Percentiles rank a stretch among this genome's conserved stretches.
Evolutionary conservation across 2,329 filamentous ascomycete species (phyloP).

Genomic region (Colletotrichum sp.): DNA sequence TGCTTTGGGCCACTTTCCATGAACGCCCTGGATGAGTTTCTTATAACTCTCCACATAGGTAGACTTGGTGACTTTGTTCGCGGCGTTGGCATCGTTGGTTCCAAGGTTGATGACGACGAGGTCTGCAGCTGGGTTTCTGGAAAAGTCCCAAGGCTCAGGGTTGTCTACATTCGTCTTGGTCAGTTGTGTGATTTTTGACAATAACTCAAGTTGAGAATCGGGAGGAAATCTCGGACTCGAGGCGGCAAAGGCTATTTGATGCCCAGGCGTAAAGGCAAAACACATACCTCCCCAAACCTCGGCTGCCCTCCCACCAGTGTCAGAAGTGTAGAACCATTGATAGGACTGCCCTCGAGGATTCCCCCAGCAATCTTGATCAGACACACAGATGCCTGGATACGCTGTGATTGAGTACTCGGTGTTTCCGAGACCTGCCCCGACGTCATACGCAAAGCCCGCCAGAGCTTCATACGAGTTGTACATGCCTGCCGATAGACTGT

Average conservation of each 20-base stretch:
- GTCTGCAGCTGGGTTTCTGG: constrained; percentile 44
- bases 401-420: constrained; percentile 64
- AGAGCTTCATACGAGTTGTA: constrained; percentile 64
- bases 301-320: constrained; percentile 53
- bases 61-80: constrained; percentile 43
- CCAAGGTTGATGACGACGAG: constrained; percentile 53
- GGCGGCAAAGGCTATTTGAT: background rate
- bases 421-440: constrained; percentile 61
- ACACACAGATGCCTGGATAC: constrained; percentile 63
- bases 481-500: constrained; percentile 59
- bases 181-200: background rate
- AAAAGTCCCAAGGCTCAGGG: constrained; percentile 50
- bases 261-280: background rate
- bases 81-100: constrained; percentile 49
- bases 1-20: constrained; percentile 50
- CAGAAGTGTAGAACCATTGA: constrained; percentile 63
- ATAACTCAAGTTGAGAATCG: background rate
- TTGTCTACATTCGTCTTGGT: constrained; percentile 31
- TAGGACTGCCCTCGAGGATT: constrained; percentile 53
- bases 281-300: constrained; percentile 47
- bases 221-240: background rate
- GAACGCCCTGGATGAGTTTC: constrained; percentile 50
- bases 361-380: constrained; percentile 61
- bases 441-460: constrained; percentile 59
- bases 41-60: constrained; percentile 46